Conservation (phyloP, 352 stramenopile species). For the Pythium pyrilobum region DNA sequence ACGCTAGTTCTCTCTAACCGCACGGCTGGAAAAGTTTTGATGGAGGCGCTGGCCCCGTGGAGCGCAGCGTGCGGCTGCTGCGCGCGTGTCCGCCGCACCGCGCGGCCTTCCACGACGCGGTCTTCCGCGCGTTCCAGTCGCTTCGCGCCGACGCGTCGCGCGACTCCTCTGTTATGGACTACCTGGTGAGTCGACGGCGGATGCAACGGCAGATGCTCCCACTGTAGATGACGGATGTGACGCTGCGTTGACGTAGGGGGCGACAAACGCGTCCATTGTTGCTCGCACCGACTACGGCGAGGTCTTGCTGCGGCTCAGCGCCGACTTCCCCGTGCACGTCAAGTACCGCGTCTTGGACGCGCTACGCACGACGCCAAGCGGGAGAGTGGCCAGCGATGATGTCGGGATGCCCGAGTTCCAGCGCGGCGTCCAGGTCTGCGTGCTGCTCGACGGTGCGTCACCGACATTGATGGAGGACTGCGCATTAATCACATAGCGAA, state of each 20-base stretch:
- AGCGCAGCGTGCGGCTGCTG: conserved; percentile 2
- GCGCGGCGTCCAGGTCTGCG: conserved; percentile 7
- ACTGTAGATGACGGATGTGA: neutral
- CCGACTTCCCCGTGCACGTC: conserved; percentile 1
- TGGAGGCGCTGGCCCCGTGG: neutral
- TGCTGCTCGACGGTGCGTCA: conserved; percentile 8
- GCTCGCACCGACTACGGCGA: neutral
- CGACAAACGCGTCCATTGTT: too few species aligned
- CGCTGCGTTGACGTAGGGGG: too few species aligned
- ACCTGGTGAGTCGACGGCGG: neutral
- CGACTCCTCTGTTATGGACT: neutral
- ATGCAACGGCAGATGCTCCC: neutral
- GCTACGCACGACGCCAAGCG: neutral
- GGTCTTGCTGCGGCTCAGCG: neutral
- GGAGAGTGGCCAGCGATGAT: neutral
- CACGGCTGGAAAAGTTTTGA: conserved; percentile 4
- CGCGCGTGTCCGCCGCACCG: neutral
- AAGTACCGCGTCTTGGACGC: conserved; percentile 2
- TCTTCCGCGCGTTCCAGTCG: conserved; percentile 1
- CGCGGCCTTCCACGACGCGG: neutral
- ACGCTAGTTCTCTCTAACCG: neutral
- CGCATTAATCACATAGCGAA: too few species aligned
- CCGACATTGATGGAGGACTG: too few species aligned
- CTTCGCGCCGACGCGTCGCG: neutral
- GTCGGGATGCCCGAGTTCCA: conserved; percentile 3